Conservation (phyloP, 2,329 filamentous ascomycete genomes). For the Westerdykella ornata region DNA sequence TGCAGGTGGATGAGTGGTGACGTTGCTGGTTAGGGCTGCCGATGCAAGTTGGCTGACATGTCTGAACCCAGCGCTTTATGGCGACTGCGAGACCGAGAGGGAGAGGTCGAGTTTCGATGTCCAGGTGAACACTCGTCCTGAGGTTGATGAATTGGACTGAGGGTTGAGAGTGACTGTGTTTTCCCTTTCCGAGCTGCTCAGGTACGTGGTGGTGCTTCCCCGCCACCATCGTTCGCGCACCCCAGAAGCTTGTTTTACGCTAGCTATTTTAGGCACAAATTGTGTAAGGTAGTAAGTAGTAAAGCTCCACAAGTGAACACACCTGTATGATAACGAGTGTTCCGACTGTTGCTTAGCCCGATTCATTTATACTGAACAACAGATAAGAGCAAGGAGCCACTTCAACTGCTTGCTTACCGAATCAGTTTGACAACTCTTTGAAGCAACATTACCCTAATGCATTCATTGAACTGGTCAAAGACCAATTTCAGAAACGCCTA, state of each 20-base stretch:
- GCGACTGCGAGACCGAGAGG: neutral
- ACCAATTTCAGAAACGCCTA: too few species aligned
- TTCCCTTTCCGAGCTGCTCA: conserved; percentile 7
- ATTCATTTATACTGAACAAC: too few species aligned
- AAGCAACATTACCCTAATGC: too few species aligned
- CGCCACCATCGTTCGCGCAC: conserved; percentile 17
- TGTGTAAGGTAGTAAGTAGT: neutral
- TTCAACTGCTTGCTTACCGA: too few species aligned
- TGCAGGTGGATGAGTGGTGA: neutral
- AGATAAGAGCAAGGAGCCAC: too few species aligned
- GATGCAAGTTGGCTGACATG: conserved; percentile 3
- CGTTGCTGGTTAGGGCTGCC: conserved; percentile 1
- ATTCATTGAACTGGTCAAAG: too few species aligned
- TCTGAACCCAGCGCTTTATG: neutral
- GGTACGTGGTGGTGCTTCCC: conserved; percentile 7
- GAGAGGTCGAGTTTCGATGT: too few species aligned
- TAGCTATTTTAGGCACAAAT: conserved; percentile 8
- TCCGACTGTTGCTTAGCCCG: too few species aligned
- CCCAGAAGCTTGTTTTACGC: conserved; percentile 27
- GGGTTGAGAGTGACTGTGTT: conserved; percentile 4
- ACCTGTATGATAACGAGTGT: too few species aligned
- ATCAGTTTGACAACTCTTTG: too few species aligned
- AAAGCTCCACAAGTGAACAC: too few species aligned
- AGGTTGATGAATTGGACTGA: neutral
- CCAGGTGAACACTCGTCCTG: neutral